Evolutionary conservation across 768 basidiomycete genomes (phyloP), one percentile per base, ranked within the genome.

Genomic region (Tremella yokohamensis): DNA sequence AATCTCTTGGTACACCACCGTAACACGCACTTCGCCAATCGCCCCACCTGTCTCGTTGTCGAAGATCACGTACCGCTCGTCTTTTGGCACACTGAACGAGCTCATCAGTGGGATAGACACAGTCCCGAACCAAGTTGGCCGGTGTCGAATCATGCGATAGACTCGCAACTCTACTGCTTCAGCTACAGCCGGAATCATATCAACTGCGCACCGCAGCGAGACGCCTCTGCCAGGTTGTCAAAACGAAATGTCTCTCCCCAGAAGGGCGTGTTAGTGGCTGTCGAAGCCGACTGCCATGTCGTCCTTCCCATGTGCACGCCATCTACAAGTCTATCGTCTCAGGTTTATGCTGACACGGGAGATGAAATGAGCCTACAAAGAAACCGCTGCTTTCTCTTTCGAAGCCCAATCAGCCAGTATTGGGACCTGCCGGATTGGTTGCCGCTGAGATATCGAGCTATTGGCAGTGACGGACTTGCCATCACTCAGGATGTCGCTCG

Each of bases 211-310:
- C 64, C 34, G 48, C 61, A 66, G 8, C 29, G n/a, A 8, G 57
- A 37, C 26, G 56, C 34, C 0, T 60, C 61, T 39, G 37, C 50
- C 12, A 66, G 8, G 8, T 54, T 52, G 9, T 66, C 64, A 19
- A 66, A 54, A 18, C 18, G 48, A 29, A 66, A 57, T 1, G 48
- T 24, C 25, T 66, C 61, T 1, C 57, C 61, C 64, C 64, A 62
- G 44, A 66, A 66, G 1, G 61, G 61, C 2, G 44, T 38, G 11
- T 20, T 20, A 0, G 42, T 34, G 1, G 34, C 44, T 15, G 54
- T 55, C 45, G 57, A 53, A 6, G 60, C 63, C 40, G 58, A 29
- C 13, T 22, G 22, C 58, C 57, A 63, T n/a, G 60, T 61, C 24
- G 63, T 61, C 12, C 60, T 44, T 1, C 49, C 63, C 12, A 58